Conservation (phyloP, 2,329 filamentous ascomycete genomes). For the Zymoseptoria brevis region DNA sequence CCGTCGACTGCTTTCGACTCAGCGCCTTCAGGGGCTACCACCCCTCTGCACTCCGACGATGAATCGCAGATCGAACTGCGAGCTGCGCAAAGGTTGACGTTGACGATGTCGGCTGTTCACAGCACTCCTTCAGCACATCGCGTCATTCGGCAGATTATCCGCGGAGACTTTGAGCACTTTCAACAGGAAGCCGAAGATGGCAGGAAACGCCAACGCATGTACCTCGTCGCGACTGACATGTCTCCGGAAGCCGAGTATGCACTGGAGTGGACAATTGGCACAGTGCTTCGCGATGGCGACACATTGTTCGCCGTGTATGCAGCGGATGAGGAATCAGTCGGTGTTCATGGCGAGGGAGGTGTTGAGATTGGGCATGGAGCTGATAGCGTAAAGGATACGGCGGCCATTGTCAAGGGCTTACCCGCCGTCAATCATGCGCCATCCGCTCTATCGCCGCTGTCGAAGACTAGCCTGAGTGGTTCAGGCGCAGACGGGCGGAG, state of each 20-base stretch:
- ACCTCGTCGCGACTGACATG: conserved; percentile 89
- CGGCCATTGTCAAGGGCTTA: conserved; percentile 61
- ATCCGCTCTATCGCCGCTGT: conserved; percentile 23
- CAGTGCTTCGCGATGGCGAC: conserved; percentile 86
- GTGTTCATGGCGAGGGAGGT: conserved; percentile 41
- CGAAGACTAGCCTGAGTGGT: conserved; percentile 10
- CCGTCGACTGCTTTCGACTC: conserved; percentile 79
- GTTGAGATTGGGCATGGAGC: conserved; percentile 62
- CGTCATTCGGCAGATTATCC: conserved; percentile 79
- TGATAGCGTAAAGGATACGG: conserved; percentile 68
- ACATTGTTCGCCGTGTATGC: conserved; percentile 90
- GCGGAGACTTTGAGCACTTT: conserved; percentile 74
- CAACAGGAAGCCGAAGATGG: conserved; percentile 72
- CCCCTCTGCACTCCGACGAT: conserved; percentile 71
- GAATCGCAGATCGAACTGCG: conserved; percentile 77
- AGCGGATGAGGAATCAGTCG: conserved; percentile 69
- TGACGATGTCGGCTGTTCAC: conserved; percentile 72
- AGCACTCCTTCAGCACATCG: conserved; percentile 69
- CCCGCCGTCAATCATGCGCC: conserved; percentile 30
- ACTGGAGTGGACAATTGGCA: conserved; percentile 95
- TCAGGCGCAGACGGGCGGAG: conserved; percentile 17
- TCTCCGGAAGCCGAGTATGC: conserved; percentile 93
- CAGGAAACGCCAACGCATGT: conserved; percentile 72
- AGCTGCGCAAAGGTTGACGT: conserved; percentile 73
- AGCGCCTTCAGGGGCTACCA: conserved; percentile 49